Evolutionary conservation across 345 rosid species (phyloP).

Genomic region (Aquilaria malaccensis): DNA sequence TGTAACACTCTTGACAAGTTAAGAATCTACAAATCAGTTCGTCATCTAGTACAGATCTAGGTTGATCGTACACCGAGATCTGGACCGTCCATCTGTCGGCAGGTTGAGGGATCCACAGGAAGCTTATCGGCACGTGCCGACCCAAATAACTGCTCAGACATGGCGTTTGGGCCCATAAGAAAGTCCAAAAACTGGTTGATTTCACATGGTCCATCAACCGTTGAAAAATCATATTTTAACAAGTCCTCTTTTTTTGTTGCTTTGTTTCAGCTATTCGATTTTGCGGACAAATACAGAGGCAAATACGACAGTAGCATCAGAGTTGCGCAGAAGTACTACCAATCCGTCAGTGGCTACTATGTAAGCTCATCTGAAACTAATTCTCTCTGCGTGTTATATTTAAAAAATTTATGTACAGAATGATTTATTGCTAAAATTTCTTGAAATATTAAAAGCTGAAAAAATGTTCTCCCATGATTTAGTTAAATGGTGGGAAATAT

Average conservation of each 20-base stretch:
- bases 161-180: conserved; percentile 22
- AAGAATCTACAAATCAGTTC: too few relatives aligned
- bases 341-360: conserved; percentile 85
- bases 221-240: not conserved
- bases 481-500: too few relatives aligned
- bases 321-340: conserved; percentile 76
- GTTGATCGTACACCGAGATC: conserved; percentile 17
- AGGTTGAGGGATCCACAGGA: not conserved
- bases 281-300: conserved; percentile 96
- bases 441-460: too few relatives aligned
- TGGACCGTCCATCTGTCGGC: conserved; percentile 31
- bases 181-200: not conserved
- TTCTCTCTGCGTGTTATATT: not conserved
- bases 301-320: conserved; percentile 92
- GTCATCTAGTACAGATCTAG: conserved; percentile 20
- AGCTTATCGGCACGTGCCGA: conserved; percentile 21
- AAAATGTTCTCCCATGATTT: too few relatives aligned
- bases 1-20: too few relatives aligned
- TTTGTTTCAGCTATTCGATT: conserved; percentile 65
- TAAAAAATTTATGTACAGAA: too few relatives aligned
- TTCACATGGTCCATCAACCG: not conserved
- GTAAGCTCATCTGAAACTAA: conserved; percentile 24
- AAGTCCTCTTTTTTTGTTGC: conserved; percentile 7
- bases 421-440: too few relatives aligned
- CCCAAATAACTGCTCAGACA: too few relatives aligned